phyloP scores from a whole-genome alignment of 352 stramenopile genomes.

The Phytophthora sp. region DNA sequence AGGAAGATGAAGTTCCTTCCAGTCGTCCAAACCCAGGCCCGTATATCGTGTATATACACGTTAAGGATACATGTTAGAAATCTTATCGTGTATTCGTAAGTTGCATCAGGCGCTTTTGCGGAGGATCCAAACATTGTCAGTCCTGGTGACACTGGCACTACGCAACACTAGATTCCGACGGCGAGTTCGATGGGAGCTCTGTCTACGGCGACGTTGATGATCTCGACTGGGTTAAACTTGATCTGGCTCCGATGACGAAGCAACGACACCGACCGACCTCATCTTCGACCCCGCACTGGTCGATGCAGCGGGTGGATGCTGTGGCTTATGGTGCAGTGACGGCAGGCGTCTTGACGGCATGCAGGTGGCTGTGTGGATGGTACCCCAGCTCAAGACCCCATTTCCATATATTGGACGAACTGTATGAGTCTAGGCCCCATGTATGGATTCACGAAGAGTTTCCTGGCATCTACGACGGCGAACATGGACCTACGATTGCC shows the following conservation, averaged over 20 bases:
- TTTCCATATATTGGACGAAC: neutral
- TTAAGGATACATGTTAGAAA: neutral
- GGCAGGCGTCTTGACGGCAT: neutral
- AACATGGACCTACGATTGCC: neutral
- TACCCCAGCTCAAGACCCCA: neutral
- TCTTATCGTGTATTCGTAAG: neutral
- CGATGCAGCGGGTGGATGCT: neutral
- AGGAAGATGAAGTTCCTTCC: no score
- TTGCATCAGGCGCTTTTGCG: neutral
- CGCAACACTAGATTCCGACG: neutral
- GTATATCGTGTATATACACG: neutral
- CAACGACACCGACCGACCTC: neutral
- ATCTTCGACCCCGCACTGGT: neutral
- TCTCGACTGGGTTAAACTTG: neutral
- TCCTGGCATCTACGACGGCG: neutral
- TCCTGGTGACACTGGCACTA: neutral
- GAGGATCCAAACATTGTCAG: no score
- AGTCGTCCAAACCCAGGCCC: neutral
- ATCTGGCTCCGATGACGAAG: neutral
- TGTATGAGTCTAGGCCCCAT: neutral
- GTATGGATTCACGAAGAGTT: neutral
- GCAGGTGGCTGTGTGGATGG: neutral
- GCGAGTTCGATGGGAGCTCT: no score
- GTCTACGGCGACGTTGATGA: neutral
- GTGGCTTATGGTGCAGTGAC: neutral